Evolutionary conservation across 441 rosid genomes (phyloP).

Genomic region (Bruguiera hainesii): DNA sequence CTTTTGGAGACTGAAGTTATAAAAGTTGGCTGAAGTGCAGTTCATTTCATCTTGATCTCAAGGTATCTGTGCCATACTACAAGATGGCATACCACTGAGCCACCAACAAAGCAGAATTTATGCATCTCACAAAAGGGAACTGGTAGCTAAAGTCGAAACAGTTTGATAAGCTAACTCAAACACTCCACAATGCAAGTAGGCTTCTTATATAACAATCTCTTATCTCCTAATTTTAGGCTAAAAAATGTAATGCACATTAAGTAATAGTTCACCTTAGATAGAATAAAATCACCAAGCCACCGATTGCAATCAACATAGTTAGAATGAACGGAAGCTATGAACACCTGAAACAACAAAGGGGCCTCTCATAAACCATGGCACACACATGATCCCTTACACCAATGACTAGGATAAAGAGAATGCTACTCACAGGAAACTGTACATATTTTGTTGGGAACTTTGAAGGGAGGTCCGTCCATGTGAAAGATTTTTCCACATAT

Average conservation of each 20-base stretch:
- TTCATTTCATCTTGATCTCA: not conserved
- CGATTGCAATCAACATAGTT: conserved; percentile 91
- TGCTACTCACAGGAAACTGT: conserved; percentile 81
- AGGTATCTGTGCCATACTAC: not conserved
- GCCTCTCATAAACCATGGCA: conserved; percentile 6
- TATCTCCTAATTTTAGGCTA: conserved; percentile 6
- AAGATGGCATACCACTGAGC: not conserved
- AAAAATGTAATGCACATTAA: conserved; percentile 1
- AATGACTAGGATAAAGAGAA: conserved; percentile 9
- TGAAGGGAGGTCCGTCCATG: conserved; percentile 93
- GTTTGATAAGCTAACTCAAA: not conserved
- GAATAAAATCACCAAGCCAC: conserved; percentile 93
- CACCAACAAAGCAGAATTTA: not conserved
- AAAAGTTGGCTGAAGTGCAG: not conserved
- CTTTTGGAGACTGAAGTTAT: not conserved
- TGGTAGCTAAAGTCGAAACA: not conserved
- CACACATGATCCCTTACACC: not conserved
- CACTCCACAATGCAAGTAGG: not conserved
- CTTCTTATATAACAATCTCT: not conserved
- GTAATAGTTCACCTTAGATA: conserved; percentile 72
- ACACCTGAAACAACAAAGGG: conserved; percentile 49
- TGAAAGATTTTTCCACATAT: conserved; percentile 90
- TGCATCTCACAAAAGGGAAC: not conserved
- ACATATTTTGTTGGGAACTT: conserved; percentile 96
- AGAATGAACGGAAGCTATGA: conserved; percentile 90